Evolutionary conservation across 192 early-diverging fungal genomes (phyloP), one percentile per base, ranked within the genome.

Genomic region (Chytriomyces sp.): DNA sequence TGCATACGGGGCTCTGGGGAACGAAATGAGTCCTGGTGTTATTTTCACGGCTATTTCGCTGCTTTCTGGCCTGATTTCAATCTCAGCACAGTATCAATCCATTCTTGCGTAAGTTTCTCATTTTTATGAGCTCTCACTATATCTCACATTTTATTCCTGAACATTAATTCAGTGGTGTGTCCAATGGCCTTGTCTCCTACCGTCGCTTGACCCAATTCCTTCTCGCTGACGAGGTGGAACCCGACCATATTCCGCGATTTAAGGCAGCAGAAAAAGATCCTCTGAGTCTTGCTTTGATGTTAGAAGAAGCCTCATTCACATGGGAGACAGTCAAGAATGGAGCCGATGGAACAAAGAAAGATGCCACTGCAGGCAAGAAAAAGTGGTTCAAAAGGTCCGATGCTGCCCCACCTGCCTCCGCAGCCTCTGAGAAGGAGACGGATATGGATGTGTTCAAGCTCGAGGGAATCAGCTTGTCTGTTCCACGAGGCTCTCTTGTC

Each of bases 401-500:
- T n/a, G n/a, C n/a, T n/a, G n/a, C n/a, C n/a, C 60, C 37, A 19
- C 56, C 30, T 57, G 7, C 26, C 7, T 57, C 56, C 10, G 25
- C 14, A 33, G 34, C 5, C 28, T 17, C 10, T 4, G 28, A 22
- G 6, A 33, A 12, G 5, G 56, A 72, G 26, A 25, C 7, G 30
- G 39, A 59, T 26, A n/a, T 8, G 14, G 67, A 38, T 37, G 44
- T 53, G 5, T 67, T 67, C 54, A 65, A 76, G 22, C 82, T 93
- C 17, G 77, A 74, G 32, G 82, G 91, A 62, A 64, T 96, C 5
- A 82, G 82, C 64, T 64, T 93, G 52, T 75, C 75, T 3, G 91
- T 95, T 76, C 89, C 90, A 5, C 40, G 67, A 14, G 88, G 87
- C 38, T 85, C 89, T 39, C 83, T 94, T 14, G 90, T 91, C 30